Conservation (phyloP, 2,329 filamentous ascomycete genomes). For the Fonsecaea pugnacius region DNA sequence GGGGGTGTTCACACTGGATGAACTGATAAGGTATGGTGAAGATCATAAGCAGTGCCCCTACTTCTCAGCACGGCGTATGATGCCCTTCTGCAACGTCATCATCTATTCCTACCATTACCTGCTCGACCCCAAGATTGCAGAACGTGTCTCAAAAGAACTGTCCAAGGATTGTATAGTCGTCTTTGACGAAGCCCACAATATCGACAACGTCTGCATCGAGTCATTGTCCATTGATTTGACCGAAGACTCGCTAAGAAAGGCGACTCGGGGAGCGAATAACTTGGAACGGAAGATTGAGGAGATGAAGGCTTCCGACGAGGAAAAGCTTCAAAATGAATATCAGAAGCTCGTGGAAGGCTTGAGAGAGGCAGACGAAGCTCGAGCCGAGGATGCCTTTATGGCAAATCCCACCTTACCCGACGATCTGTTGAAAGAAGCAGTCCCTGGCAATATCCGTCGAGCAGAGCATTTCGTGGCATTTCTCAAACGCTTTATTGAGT, state of each 20-base stretch:
- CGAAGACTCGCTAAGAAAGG: constrained; percentile 89
- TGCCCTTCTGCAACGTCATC: constrained; percentile 99
- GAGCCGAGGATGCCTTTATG: constrained; percentile 96
- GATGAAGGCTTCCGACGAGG: constrained; percentile 93
- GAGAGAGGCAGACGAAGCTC: constrained; percentile 82
- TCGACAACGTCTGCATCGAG: constrained; percentile 99
- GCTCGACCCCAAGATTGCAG: constrained; percentile 95
- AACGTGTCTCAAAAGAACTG: constrained; percentile 89
- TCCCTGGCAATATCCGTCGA: constrained; percentile 92
- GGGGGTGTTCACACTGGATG: constrained; percentile 94
- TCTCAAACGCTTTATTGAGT: constrained; percentile 95
- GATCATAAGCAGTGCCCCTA: constrained; percentile 97
- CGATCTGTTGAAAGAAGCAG: constrained; percentile 90
- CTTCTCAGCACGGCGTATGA: constrained; percentile 95
- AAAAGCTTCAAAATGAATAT: constrained; percentile 94
- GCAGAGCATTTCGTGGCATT: constrained; percentile 97
- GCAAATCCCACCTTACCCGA: constrained; percentile 91
- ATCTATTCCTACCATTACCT: constrained; percentile 99
- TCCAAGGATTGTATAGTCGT: constrained; percentile 99
- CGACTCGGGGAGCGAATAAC: constrained; percentile 86
- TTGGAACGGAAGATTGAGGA: constrained; percentile 88
- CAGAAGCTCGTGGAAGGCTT: constrained; percentile 92
- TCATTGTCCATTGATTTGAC: constrained; percentile 95
- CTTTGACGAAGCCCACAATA: constrained; percentile 98
- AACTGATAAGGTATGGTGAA: constrained; percentile 85